Evolutionary conservation across 2,329 filamentous ascomycete genomes (phyloP).

Genomic region (Apiospora saccharicola): DNA sequence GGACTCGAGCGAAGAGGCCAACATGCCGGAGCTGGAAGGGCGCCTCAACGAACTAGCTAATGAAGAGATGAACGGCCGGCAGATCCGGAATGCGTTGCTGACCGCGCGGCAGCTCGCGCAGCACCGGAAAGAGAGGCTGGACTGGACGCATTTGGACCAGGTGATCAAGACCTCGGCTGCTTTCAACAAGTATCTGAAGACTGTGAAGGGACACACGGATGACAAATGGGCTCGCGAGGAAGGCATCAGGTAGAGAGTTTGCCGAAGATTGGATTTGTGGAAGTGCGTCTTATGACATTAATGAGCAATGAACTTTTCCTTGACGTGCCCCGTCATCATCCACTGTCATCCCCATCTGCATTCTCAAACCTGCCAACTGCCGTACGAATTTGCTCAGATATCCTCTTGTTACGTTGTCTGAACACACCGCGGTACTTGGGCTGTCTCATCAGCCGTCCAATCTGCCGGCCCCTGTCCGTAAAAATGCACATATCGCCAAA

Average conservation of each 20-base stretch:
- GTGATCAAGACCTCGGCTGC: slow-evolving; percentile 33
- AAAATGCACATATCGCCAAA: slow-evolving; percentile 24
- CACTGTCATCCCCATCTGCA: too few species aligned
- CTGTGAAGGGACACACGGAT: slow-evolving; percentile 31
- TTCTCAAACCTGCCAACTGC: neutral
- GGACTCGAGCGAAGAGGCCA: slow-evolving; percentile 31
- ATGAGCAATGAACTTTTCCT: neutral
- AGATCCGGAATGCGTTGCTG: slow-evolving; percentile 48
- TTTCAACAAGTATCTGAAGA: slow-evolving; percentile 34
- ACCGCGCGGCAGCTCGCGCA: slow-evolving; percentile 34
- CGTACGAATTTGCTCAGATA: neutral
- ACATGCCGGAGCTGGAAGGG: slow-evolving; percentile 31
- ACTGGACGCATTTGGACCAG: slow-evolving; percentile 33
- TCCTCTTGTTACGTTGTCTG: slow-evolving; percentile 4
- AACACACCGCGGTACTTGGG: slow-evolving; percentile 25
- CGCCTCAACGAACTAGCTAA: slow-evolving; percentile 39
- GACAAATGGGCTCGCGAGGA: slow-evolving; percentile 31
- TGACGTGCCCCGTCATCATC: too few species aligned
- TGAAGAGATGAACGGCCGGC: slow-evolving; percentile 47
- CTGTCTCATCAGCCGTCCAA: slow-evolving; percentile 28
- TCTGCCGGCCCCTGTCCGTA: slow-evolving; percentile 27
- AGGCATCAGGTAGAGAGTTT: neutral
- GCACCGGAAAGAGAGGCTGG: slow-evolving; percentile 29
- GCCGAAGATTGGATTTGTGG: too few species aligned
- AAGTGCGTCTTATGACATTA: neutral